phyloP scores from a whole-genome alignment of 176 grass and related monocot genomes.

The Hordeum marinum region DNA sequence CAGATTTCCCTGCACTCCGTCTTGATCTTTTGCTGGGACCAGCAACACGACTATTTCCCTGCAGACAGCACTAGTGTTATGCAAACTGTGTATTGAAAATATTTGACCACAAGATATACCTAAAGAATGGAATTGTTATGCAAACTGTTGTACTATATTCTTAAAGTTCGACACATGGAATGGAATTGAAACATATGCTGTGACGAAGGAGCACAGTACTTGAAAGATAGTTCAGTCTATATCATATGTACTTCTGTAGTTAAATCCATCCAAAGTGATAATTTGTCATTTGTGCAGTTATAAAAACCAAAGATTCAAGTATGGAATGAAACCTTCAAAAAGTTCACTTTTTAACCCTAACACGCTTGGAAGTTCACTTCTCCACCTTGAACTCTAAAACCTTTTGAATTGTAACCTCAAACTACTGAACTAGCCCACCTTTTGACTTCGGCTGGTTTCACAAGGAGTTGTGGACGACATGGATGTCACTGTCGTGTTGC shows the following conservation, averaged over 20 bases:
- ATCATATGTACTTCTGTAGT: background rate
- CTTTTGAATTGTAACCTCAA: background rate
- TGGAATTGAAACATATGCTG: background rate
- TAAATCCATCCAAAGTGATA: background rate
- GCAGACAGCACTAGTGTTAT: constrained; percentile 21
- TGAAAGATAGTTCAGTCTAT: background rate
- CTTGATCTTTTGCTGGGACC: constrained; percentile 25
- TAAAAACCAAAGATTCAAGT: background rate
- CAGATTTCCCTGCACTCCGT: constrained; percentile 25
- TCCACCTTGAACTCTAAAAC: background rate
- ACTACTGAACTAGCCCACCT: background rate
- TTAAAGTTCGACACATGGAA: background rate
- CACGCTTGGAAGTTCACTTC: background rate
- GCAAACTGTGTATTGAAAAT: background rate
- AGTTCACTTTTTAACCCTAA: background rate
- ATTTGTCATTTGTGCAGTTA: background rate
- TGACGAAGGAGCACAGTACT: background rate
- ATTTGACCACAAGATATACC: background rate
- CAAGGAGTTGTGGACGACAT: background rate
- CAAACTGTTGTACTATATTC: background rate
- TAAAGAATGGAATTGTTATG: too few relatives aligned
- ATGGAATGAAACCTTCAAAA: background rate
- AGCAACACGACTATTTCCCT: constrained; percentile 18
- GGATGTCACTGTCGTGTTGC: background rate
- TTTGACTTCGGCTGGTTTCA: background rate